Base-by-base conservation (phyloP, 441 rosid genomes). In the Erodium texanum region DNA sequence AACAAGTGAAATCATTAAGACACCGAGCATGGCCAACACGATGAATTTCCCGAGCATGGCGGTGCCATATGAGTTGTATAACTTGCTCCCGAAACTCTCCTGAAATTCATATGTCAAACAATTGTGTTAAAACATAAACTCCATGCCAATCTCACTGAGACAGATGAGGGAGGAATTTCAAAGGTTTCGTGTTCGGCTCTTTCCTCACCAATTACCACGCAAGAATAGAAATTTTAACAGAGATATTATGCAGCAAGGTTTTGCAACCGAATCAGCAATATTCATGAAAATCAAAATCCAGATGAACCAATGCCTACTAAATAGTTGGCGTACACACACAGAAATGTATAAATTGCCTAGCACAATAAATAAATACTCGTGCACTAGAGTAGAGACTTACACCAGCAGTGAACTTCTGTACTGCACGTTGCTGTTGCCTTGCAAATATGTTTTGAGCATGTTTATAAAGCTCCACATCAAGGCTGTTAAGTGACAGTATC, bases 391-490 rank as follows among this genome's bases (percentile, higher is more conserved):
- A 67, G 12, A 19, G 66, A 65, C 90, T 80, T 70, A 87, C 97
- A 7, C 69, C 70, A 62, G 68, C 68, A 10, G 69, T 67, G 62
- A 80, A 43, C 54, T 77, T 82, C 58, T 77, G 76, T 3, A 65
- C 69, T 19, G 66, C 50, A 16, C 68, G 77, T 58, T 68, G 69
- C 69, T 83, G 86, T 73, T 88, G 88, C 82, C 82, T 85, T 8
- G 76, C 84, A 73, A 87, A 94, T 20, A 94, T 80, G 70, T 78
- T 84, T 75, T 72, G 78, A 16, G 97, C 98, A 74, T 94, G 86
- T 72, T 86, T 77, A 75, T 88, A 92, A 18, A 94, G 94, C 82
- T 92, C 90, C 71, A 86, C 15, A 68, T 94, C 98, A 32, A 94
- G 97, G 66, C 69, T 66, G 83, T 94, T 94, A 11, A 85, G 87